These are phyloP conservation scores for Pinus tabuliformis DNA, from an alignment of 75 land plant species.

Conservation along the genomic window DNA sequence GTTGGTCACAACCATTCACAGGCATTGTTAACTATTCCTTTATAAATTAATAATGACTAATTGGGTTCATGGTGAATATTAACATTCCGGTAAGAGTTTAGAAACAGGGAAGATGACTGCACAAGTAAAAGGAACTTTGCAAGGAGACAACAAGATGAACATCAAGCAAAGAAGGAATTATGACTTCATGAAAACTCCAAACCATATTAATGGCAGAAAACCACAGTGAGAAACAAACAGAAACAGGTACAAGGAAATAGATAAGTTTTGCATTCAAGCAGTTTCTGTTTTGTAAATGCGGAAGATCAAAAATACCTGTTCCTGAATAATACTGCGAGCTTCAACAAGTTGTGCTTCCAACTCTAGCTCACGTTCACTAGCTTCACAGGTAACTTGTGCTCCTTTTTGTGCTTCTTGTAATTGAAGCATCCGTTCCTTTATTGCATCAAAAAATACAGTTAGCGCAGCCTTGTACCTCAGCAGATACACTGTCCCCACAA, in stretches of 20 bases:
- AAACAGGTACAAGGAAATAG: neutral
- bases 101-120: neutral
- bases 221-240: neutral
- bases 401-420: slow-evolving; percentile 89
- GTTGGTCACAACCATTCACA: neutral
- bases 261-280: neutral
- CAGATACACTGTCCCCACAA: neutral
- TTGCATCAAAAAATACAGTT: neutral
- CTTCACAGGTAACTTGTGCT: slow-evolving; percentile 83
- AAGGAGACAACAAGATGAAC: neutral
- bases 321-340: slow-evolving; percentile 96
- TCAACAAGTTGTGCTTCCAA: slow-evolving; percentile 99
- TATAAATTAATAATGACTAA: no score
- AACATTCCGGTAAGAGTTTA: neutral
- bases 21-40: no score
- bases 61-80: neutral
- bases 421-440: slow-evolving; percentile 87
- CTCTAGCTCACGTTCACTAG: slow-evolving; percentile 94
- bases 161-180: neutral
- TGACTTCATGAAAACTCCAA: neutral
- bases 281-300: neutral
- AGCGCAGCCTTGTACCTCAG: neutral
- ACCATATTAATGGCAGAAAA: neutral
- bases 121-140: neutral
- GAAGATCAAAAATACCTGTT: slow-evolving; percentile 56